A percentile compares a stretch with the other conserved stretches of the same genome.
These are phyloP conservation scores for Aspergillus flavus DNA, from an alignment of 2,329 filamentous ascomycete species.

Conservation along the genomic window DNA sequence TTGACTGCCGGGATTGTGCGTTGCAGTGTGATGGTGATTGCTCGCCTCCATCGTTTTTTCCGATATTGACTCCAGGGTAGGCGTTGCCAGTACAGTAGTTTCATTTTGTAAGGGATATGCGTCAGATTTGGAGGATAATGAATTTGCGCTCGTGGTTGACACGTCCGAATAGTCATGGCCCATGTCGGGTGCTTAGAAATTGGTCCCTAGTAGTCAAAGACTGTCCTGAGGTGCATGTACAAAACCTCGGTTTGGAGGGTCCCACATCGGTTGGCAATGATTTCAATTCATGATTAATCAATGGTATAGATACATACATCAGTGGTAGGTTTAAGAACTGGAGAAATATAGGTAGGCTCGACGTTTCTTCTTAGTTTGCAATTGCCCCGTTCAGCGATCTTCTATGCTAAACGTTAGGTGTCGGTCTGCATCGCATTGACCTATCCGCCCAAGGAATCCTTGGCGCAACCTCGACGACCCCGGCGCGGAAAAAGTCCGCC, in stretches of 20 bases:
- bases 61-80: constrained; percentile 9
- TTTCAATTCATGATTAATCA: constrained; percentile 16
- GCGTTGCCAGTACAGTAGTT: constrained; percentile 9
- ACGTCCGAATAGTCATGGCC: constrained; percentile 30
- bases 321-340: background rate
- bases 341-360: background rate
- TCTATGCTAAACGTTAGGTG: background rate
- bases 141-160: constrained; percentile 25
- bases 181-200: constrained; percentile 30
- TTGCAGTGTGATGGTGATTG: background rate
- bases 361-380: background rate
- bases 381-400: too few species aligned
- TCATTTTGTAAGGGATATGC: constrained; percentile 17
- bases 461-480: background rate
- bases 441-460: background rate
- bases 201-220: constrained; percentile 6
- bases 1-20: constrained; percentile 11
- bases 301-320: background rate
- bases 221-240: constrained; percentile 15
- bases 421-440: background rate
- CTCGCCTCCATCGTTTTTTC: constrained; percentile 16
- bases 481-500: background rate
- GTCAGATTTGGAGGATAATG: constrained; percentile 18
- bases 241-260: constrained; percentile 2
- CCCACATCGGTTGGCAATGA: constrained; percentile 10